These are phyloP conservation scores for Zopfia rhizophila DNA, from an alignment of 2,329 filamentous ascomycete species.

Conservation along the genomic window DNA sequence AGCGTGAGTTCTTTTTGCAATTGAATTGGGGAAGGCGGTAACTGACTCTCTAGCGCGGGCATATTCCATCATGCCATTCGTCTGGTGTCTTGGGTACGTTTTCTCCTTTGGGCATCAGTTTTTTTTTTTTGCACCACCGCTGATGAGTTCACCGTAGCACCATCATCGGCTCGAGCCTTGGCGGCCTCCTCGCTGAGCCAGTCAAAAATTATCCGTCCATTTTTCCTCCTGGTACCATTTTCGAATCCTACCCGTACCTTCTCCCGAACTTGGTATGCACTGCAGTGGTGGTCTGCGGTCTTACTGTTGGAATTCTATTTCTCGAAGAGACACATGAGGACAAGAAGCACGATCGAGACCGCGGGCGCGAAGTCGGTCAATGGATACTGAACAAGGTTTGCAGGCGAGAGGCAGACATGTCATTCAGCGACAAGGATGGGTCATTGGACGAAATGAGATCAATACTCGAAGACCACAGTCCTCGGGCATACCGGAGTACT, in stretches of 20 bases:
- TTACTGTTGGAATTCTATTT: slow-evolving; percentile 83
- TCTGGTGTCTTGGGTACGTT: slow-evolving; percentile 90
- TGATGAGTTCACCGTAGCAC: slow-evolving; percentile 66
- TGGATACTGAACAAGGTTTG: slow-evolving; percentile 65
- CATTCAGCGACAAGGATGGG: slow-evolving; percentile 54
- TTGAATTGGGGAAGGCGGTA: slow-evolving; percentile 10
- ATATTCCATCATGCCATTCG: slow-evolving; percentile 97
- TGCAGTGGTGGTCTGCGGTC: slow-evolving; percentile 77
- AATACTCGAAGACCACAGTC: slow-evolving; percentile 71
- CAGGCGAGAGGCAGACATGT: slow-evolving; percentile 37
- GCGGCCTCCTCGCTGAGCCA: slow-evolving; percentile 87
- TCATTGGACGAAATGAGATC: slow-evolving; percentile 68
- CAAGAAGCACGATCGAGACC: slow-evolving; percentile 79
- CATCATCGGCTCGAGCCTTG: slow-evolving; percentile 90
- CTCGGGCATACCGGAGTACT: slow-evolving; percentile 77
- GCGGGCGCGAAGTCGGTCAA: slow-evolving; percentile 79
- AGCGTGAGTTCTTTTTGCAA: slow-evolving; percentile 68
- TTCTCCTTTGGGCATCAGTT: slow-evolving; percentile 18
- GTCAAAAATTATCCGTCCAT: slow-evolving; percentile 81
- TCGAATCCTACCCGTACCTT: slow-evolving; percentile 88
- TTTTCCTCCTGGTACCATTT: slow-evolving; percentile 79
- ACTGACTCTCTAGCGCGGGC: slow-evolving; percentile 73
- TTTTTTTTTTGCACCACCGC: slow-evolving; percentile 20
- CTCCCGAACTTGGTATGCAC: slow-evolving; percentile 93
- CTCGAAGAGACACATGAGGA: slow-evolving; percentile 93